Evolutionary conservation across 768 basidiomycete genomes (phyloP).

Genomic region (Rubroboletus satanas): DNA sequence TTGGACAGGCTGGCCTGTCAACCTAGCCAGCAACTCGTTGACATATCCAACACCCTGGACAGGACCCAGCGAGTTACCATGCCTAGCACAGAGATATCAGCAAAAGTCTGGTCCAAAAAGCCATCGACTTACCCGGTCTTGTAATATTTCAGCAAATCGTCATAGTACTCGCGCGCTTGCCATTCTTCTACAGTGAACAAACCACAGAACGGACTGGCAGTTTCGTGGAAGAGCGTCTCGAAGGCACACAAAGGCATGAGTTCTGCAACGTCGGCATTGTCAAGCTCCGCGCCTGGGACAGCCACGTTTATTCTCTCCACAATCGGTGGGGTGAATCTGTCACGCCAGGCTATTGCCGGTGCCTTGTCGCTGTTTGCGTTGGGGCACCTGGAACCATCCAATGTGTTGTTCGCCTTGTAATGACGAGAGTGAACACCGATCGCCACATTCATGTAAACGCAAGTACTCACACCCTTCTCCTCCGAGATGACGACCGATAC

Average conservation of each 20-base stretch:
- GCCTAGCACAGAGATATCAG: constrained; percentile 35
- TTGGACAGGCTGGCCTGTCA: constrained; percentile 58
- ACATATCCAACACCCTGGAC: constrained; percentile 85
- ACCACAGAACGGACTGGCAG: constrained; percentile 62
- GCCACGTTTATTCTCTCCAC: constrained; percentile 54
- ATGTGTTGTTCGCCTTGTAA: constrained; percentile 56
- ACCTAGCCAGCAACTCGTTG: constrained; percentile 83
- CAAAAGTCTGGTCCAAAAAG: background rate
- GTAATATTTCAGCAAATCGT: constrained; percentile 78
- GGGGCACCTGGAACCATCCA: constrained; percentile 65
- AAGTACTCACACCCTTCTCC: constrained; percentile 40
- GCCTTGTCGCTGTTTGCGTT: constrained; percentile 43
- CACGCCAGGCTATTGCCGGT: constrained; percentile 52
- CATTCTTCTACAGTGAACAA: constrained; percentile 69
- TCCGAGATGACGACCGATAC: constrained; percentile 53
- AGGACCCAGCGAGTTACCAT: constrained; percentile 65
- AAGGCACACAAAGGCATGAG: constrained; percentile 79
- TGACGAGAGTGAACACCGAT: background rate
- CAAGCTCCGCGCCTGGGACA: constrained; percentile 61
- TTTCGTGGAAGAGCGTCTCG: constrained; percentile 57
- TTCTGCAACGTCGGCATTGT: constrained; percentile 47
- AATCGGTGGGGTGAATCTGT: constrained; percentile 52
- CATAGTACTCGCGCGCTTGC: constrained; percentile 60
- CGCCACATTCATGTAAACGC: background rate
- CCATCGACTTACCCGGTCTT: constrained; percentile 53